Evolutionary conservation across 208 protist genomes (phyloP).

Genomic region (Trypanosoma cruzi): DNA sequence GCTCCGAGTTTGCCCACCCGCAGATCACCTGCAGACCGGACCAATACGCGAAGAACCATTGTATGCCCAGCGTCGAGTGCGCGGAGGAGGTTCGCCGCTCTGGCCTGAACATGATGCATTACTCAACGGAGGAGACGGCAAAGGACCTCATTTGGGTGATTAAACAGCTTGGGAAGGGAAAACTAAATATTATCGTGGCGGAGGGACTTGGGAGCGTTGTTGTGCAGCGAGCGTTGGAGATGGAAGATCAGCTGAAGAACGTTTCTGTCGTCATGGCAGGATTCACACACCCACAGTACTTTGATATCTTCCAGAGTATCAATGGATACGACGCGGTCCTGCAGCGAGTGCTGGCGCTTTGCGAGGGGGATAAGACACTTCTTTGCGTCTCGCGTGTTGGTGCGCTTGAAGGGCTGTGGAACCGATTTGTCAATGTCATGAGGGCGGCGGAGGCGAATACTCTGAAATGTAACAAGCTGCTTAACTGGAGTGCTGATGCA

Average conservation of each 20-base stretch:
- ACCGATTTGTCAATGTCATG: slow-evolving; percentile 36
- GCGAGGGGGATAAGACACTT: slow-evolving; percentile 31
- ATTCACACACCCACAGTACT: slow-evolving; percentile 40
- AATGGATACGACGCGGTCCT: slow-evolving; percentile 37
- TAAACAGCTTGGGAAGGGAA: slow-evolving; percentile 28
- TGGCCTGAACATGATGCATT: slow-evolving; percentile 36
- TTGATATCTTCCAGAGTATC: slow-evolving; percentile 33
- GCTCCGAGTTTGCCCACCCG: slow-evolving; percentile 33
- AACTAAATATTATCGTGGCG: slow-evolving; percentile 46
- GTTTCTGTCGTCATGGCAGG: slow-evolving; percentile 43
- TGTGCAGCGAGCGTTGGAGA: slow-evolving; percentile 37
- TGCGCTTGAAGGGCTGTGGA: slow-evolving; percentile 43
- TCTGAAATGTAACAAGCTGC: slow-evolving; percentile 43
- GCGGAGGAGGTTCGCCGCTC: slow-evolving; percentile 29
- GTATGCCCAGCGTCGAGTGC: slow-evolving; percentile 41
- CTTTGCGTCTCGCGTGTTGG: slow-evolving; percentile 47
- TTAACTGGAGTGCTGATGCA: slow-evolving; percentile 36
- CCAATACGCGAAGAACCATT: slow-evolving; percentile 17
- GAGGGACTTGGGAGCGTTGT: slow-evolving; percentile 47
- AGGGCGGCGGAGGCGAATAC: slow-evolving; percentile 27
- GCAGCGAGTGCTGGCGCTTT: slow-evolving; percentile 42
- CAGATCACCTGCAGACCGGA: slow-evolving; percentile 26
- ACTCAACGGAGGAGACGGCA: slow-evolving; percentile 35
- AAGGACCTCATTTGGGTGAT: slow-evolving; percentile 48
- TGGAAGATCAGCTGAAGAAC: slow-evolving; percentile 8